Conservation (phyloP, 2,329 filamentous ascomycete genomes). For the Mycosphaerella sp. region DNA sequence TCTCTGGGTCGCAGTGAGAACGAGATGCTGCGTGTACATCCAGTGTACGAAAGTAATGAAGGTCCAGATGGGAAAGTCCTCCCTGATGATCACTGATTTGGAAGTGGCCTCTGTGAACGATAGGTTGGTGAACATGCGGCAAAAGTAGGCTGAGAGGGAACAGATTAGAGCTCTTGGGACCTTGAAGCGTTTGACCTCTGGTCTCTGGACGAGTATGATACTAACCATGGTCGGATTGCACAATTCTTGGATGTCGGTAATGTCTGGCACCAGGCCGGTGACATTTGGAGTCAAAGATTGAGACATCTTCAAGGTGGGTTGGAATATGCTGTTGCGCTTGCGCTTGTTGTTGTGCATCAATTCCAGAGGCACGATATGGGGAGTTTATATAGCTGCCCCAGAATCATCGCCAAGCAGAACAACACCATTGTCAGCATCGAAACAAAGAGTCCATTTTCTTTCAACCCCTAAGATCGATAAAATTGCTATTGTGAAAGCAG, state of each 20-base stretch:
- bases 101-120: neutral
- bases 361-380: neutral
- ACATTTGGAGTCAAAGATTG: neutral
- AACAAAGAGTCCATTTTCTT: neutral
- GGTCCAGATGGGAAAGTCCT: conserved; percentile 5
- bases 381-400: neutral
- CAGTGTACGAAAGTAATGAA: conserved; percentile 14
- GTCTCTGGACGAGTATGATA: neutral
- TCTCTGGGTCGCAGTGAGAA: neutral
- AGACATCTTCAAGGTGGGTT: neutral
- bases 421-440: neutral
- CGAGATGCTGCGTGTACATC: conserved; percentile 12
- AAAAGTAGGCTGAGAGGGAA: neutral
- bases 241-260: neutral
- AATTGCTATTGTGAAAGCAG: no score
- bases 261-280: neutral
- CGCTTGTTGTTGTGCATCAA: neutral
- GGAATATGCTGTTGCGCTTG: neutral
- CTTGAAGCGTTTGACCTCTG: neutral
- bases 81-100: neutral
- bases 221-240: neutral
- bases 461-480: no score
- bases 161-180: neutral
- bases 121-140: neutral
- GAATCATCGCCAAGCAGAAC: neutral